Percentiles rank a stretch among this genome's conserved stretches.
These are phyloP conservation scores for Aspergillus funiculosus DNA, from an alignment of 495 filamentous ascomycete species.

Conservation along the genomic window DNA sequence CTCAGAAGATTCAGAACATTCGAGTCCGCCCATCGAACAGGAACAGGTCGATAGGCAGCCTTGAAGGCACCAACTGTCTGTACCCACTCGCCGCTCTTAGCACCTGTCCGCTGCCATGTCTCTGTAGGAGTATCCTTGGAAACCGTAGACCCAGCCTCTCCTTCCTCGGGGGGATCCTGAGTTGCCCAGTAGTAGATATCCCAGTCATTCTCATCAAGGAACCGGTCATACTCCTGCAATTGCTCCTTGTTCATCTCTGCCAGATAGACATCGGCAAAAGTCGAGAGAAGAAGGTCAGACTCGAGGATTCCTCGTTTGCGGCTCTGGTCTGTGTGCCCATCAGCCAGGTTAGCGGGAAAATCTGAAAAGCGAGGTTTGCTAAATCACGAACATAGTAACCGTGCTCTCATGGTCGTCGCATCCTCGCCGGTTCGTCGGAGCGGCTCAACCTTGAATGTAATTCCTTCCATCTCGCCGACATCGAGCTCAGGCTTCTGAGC, in stretches of 20 bases:
- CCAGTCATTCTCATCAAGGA: conserved; percentile 99
- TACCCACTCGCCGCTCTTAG: conserved; percentile 78
- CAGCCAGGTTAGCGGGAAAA: neutral
- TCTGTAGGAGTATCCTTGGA: conserved; percentile 44
- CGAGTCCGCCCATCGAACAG: conserved; percentile 72
- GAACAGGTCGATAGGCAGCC: conserved; percentile 89
- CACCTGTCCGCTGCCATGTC: conserved; percentile 48
- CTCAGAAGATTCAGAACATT: conserved; percentile 71
- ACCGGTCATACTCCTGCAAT: conserved; percentile 79
- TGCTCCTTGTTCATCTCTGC: conserved; percentile 63
- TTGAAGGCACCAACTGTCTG: conserved; percentile 93
- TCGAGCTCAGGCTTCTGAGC: conserved; percentile 61
- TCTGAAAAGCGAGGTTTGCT: neutral
- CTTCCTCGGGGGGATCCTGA: conserved; percentile 62
- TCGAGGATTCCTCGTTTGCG: conserved; percentile 95
- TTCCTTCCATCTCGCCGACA: conserved; percentile 89
- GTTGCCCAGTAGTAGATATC: conserved; percentile 99
- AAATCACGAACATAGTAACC: conserved; percentile 75
- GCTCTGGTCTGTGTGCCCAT: conserved; percentile 68
- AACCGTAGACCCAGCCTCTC: conserved; percentile 28
- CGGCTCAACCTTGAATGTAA: conserved; percentile 84
- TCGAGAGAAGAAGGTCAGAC: conserved; percentile 90
- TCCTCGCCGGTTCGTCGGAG: conserved; percentile 76
- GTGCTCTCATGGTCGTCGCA: conserved; percentile 72
- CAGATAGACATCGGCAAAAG: conserved; percentile 81